Percentiles rank a stretch among this genome's conserved stretches.
Evolutionary conservation across 768 basidiomycete species (phyloP).

Genomic region (Phlebiopsis flavidoalba): DNA sequence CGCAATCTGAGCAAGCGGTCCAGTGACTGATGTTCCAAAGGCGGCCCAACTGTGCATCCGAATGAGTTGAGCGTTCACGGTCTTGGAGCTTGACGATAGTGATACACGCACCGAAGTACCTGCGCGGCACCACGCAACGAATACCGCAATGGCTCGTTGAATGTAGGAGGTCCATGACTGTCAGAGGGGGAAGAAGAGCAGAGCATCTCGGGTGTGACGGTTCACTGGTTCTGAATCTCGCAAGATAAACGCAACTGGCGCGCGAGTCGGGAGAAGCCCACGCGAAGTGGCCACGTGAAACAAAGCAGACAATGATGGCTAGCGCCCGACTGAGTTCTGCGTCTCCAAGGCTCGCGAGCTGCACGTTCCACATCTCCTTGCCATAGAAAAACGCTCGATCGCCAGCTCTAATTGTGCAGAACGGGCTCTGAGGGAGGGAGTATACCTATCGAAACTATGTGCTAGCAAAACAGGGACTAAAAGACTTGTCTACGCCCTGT

Average conservation of each 20-base stretch:
- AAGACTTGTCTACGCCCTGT: neutral
- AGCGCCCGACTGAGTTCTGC: neutral
- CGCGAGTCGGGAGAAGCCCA: neutral
- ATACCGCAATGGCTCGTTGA: constrained; percentile 81
- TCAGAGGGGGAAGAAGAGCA: neutral
- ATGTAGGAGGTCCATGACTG: constrained; percentile 37
- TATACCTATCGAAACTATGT: too few species aligned
- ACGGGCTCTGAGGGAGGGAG: too few species aligned
- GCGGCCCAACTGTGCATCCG: constrained; percentile 66
- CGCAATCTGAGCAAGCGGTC: constrained; percentile 83
- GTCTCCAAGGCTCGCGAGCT: neutral
- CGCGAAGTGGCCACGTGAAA: neutral
- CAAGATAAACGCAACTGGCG: constrained; percentile 1
- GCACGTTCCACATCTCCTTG: neutral
- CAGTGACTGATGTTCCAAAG: constrained; percentile 87
- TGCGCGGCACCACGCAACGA: constrained; percentile 91
- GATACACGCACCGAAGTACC: constrained; percentile 45
- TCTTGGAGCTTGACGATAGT: neutral
- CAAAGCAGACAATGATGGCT: neutral
- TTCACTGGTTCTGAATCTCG: neutral
- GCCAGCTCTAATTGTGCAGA: too few species aligned
- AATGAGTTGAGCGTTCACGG: neutral
- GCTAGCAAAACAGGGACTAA: neutral
- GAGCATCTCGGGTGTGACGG: neutral
- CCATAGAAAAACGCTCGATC: neutral